Evolutionary conservation across 2,329 filamentous ascomycete species (phyloP).

Genomic region (Pseudocercospora crystallina): DNA sequence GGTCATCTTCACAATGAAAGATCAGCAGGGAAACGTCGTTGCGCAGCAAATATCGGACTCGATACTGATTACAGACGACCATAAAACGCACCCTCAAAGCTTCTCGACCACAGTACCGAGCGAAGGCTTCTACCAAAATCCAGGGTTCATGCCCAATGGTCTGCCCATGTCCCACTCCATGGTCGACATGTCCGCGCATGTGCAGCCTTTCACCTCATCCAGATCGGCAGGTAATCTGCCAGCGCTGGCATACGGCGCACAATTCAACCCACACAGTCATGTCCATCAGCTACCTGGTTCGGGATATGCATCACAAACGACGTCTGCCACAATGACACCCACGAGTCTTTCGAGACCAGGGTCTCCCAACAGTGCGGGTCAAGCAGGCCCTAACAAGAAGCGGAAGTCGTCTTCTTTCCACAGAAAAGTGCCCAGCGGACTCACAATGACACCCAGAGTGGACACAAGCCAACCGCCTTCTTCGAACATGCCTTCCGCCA

Average conservation of each 20-base stretch:
- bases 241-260: slow-evolving; percentile 45
- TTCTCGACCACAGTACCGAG: slow-evolving; percentile 31
- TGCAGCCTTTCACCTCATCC: slow-evolving; percentile 55
- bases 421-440: slow-evolving; percentile 66
- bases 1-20: slow-evolving; percentile 93
- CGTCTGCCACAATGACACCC: slow-evolving; percentile 54
- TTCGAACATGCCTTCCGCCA: slow-evolving; percentile 29
- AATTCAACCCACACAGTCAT: slow-evolving; percentile 36
- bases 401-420: slow-evolving; percentile 60
- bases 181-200: slow-evolving; percentile 38
- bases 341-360: slow-evolving; percentile 69
- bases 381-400: slow-evolving; percentile 72
- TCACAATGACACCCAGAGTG: slow-evolving; percentile 76
- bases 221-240: slow-evolving; percentile 66
- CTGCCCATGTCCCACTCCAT: slow-evolving; percentile 40
- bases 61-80: slow-evolving; percentile 97
- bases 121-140: slow-evolving; percentile 28
- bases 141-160: slow-evolving; percentile 30
- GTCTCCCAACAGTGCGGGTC: slow-evolving; percentile 61
- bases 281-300: slow-evolving; percentile 35
- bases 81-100: slow-evolving; percentile 70
- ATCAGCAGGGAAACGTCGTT: slow-evolving; percentile 71
- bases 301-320: slow-evolving; percentile 35
- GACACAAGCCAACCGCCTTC: slow-evolving; percentile 53
- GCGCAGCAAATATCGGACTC: slow-evolving; percentile 82